phyloP scores from a whole-genome alignment of 2,329 filamentous ascomycete genomes.

The Spiromastix sp. region DNA sequence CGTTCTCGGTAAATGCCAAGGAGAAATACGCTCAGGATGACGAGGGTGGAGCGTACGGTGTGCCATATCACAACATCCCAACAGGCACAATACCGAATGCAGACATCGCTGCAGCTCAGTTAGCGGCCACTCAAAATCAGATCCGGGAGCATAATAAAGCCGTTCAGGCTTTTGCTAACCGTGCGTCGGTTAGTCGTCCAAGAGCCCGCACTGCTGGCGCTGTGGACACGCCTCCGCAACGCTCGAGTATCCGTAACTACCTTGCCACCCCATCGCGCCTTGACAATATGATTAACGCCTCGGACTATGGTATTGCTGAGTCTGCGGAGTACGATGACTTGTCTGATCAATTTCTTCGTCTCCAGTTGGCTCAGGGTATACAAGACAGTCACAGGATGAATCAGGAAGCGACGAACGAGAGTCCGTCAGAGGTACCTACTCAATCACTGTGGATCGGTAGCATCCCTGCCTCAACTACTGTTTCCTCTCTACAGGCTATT shows the following conservation, averaged over 20 bases:
- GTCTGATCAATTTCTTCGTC: conserved; percentile 68
- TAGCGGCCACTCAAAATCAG: conserved; percentile 50
- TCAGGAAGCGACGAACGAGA: conserved; percentile 63
- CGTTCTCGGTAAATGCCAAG: conserved; percentile 97
- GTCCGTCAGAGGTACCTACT: conserved; percentile 76
- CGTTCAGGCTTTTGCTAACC: conserved; percentile 82
- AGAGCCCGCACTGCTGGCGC: conserved; percentile 87
- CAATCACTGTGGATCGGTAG: conserved; percentile 94
- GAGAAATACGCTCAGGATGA: conserved; percentile 92
- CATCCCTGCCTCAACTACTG: conserved; percentile 92
- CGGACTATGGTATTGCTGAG: conserved; percentile 65
- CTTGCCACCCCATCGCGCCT: conserved; percentile 65
- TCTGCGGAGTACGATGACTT: conserved; percentile 71
- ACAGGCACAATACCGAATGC: conserved; percentile 50
- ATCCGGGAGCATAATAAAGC: conserved; percentile 90
- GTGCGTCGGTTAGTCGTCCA: conserved; percentile 70
- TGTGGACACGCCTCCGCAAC: conserved; percentile 63
- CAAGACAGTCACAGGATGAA: conserved; percentile 54
- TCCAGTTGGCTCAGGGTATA: conserved; percentile 48
- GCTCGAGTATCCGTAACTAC: conserved; percentile 58
- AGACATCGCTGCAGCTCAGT: conserved; percentile 46
- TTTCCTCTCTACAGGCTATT: conserved; percentile 87
- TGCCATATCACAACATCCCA: conserved; percentile 45
- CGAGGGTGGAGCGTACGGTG: conserved; percentile 64
- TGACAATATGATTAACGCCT: conserved; percentile 63